Base-by-base conservation (phyloP, 2,329 filamentous ascomycete species). In the Xylariaceae sp. region DNA sequence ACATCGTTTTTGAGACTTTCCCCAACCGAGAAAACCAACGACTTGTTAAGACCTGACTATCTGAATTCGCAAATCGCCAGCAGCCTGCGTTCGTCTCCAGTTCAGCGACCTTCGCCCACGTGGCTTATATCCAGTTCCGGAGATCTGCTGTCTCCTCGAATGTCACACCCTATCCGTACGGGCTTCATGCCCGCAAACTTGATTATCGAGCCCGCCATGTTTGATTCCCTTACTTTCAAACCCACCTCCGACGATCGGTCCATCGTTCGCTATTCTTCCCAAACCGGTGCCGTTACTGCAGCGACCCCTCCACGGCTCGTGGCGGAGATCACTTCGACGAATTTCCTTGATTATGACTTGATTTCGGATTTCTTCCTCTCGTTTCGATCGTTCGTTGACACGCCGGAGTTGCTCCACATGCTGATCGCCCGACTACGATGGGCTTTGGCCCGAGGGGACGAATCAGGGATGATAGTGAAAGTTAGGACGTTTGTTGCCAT, bases 331-430 rank as follows among this genome's bases (percentile, higher is more conserved):
- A 97, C 94, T 0, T 97, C 94, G 1, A 90, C 94, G 14, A 90
- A 84, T 44, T 96, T 97, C 65, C 82, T 99, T 63, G 92, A 99
- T 67, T 99, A 99, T 66, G 92, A 97, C 62, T 78, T 99, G 5
- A 82, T 99, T 5, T 97, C 94, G 1, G 94, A 99, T 68, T 99
- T 99, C 70, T 99, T 99, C 63, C 80, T 99, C 18, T 97, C 94
- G 0, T 99, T 90, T 64, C 88, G 94, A 43, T 81, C 87, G 3
- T 99, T 96, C 64, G 75, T 99, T 51, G 84, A 89, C 11, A 77
- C 87, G 0, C 75, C 77, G 17, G 86, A 92, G 60, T 76, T 99
- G 3, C 77, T 96, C 18, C 83, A 85, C 42, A 90, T 96, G 76
- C 77, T 99, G 14, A 78, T 97, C 54, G 86, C 91, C 2, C 83